A percentile compares a stretch with the other conserved stretches of the same genome.
Conservation (phyloP, 2,329 filamentous ascomycete species). For the Erysiphe neolycopersici region DNA sequence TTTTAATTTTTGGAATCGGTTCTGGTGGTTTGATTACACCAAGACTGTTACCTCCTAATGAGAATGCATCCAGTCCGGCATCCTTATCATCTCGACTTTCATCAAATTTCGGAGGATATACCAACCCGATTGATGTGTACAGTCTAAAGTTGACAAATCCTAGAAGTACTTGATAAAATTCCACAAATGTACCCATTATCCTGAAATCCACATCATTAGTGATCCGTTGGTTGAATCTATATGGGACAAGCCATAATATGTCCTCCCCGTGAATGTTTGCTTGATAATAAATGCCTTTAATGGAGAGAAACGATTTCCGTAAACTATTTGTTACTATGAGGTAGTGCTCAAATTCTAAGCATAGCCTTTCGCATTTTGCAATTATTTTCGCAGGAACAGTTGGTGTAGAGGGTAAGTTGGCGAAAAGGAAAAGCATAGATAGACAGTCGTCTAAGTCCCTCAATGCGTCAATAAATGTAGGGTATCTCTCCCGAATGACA, state of each 20-base stretch:
- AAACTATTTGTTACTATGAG: conserved; percentile 76
- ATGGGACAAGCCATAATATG: conserved; percentile 88
- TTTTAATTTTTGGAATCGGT: conserved; percentile 25
- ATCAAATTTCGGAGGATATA: conserved; percentile 92
- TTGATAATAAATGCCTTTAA: conserved; percentile 99
- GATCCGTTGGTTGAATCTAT: conserved; percentile 89
- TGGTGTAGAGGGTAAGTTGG: conserved; percentile 73
- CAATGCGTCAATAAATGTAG: conserved; percentile 82
- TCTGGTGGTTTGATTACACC: conserved; percentile 25
- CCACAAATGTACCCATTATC: conserved; percentile 97
- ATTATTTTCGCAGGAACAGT: conserved; percentile 89
- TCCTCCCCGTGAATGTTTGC: conserved; percentile 93
- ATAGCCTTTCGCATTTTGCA: conserved; percentile 74
- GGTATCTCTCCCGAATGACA: conserved; percentile 93
- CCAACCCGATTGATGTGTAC: conserved; percentile 71
- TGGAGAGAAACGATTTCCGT: conserved; percentile 88
- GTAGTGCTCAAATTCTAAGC: conserved; percentile 93
- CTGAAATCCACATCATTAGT: conserved; percentile 90
- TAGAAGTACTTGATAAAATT: conserved; percentile 92
- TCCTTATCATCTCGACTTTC: conserved; percentile 63
- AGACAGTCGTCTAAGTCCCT: conserved; percentile 89
- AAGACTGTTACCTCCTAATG: conserved; percentile 49
- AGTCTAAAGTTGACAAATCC: conserved; percentile 91
- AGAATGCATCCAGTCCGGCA: conserved; percentile 75
- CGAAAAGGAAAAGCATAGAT: conserved; percentile 92